phyloP scores from a whole-genome alignment of 306 rosid species.

The Ziziphus jujuba region DNA sequence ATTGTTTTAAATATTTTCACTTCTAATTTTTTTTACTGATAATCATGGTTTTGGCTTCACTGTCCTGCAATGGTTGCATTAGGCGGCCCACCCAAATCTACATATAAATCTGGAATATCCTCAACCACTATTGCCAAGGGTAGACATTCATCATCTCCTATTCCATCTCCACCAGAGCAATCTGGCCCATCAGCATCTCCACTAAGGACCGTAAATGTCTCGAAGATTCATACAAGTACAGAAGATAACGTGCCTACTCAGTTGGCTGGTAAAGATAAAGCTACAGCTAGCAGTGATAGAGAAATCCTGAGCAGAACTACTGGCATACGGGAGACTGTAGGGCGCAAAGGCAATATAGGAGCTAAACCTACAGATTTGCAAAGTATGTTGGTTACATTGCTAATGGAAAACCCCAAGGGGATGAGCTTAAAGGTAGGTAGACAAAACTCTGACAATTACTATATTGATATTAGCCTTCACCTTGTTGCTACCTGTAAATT shows the following conservation, averaged over 20 bases:
- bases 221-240: constrained; percentile 38
- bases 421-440: constrained; percentile 66
- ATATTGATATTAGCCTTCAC: neutral
- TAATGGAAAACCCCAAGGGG: constrained; percentile 80
- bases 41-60: constrained; percentile 8
- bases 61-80: constrained; percentile 35
- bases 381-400: constrained; percentile 61
- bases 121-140: constrained; percentile 58
- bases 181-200: constrained; percentile 66
- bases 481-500: neutral
- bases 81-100: constrained; percentile 60
- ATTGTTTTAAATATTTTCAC: neutral
- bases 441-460: neutral
- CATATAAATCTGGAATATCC: constrained; percentile 53
- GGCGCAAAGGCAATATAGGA: constrained; percentile 55
- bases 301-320: constrained; percentile 46
- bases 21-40: neutral
- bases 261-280: constrained; percentile 52
- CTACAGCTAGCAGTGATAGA: constrained; percentile 52
- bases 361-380: constrained; percentile 69
- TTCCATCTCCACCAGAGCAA: constrained; percentile 73
- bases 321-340: constrained; percentile 47
- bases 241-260: constrained; percentile 61
- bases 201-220: constrained; percentile 45
- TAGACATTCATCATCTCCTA: constrained; percentile 65